Percentiles rank a stretch among this genome's conserved stretches.
Evolutionary conservation across 1,284 basidiomycete species (phyloP).

Genomic region (Microstroma glucosiphilum): DNA sequence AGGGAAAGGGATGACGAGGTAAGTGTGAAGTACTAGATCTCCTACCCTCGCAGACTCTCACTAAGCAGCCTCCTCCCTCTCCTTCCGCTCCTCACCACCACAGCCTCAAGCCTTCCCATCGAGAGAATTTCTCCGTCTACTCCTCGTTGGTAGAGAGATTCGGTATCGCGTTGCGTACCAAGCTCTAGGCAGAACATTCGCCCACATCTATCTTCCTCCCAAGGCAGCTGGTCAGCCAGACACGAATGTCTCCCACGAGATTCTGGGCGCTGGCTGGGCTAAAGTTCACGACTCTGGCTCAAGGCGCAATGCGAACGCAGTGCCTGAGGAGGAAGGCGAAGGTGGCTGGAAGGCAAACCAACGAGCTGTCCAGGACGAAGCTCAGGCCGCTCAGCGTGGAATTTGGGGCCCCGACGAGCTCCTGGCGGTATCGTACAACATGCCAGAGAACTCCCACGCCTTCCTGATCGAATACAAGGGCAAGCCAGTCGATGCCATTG

Average conservation of each 20-base stretch:
- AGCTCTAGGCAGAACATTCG: constrained; percentile 54
- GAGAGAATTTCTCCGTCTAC: constrained; percentile 78
- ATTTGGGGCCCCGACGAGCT: constrained; percentile 75
- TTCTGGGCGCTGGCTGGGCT: constrained; percentile 81
- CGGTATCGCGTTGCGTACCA: constrained; percentile 70
- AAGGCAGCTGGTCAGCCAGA: constrained; percentile 35
- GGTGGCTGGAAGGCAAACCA: constrained; percentile 64
- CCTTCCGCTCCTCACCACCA: background rate
- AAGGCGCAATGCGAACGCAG: constrained; percentile 24
- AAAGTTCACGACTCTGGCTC: constrained; percentile 76
- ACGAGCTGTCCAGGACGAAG: constrained; percentile 70
- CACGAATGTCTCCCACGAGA: constrained; percentile 59
- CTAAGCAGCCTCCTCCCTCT: background rate
- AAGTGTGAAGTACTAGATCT: background rate
- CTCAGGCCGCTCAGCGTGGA: constrained; percentile 69
- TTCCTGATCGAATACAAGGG: constrained; percentile 89
- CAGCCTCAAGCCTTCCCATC: constrained; percentile 86
- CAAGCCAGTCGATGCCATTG: constrained; percentile 75
- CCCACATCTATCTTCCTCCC: constrained; percentile 42
- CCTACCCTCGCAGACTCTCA: background rate
- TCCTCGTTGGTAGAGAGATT: constrained; percentile 82
- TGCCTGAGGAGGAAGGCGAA: constrained; percentile 54
- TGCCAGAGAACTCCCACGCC: constrained; percentile 79
- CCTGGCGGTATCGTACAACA: constrained; percentile 59
- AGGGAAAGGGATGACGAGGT: constrained; percentile 42